Conservation (phyloP, 768 basidiomycete genomes). For the Coprinopsis marcescibilis region DNA sequence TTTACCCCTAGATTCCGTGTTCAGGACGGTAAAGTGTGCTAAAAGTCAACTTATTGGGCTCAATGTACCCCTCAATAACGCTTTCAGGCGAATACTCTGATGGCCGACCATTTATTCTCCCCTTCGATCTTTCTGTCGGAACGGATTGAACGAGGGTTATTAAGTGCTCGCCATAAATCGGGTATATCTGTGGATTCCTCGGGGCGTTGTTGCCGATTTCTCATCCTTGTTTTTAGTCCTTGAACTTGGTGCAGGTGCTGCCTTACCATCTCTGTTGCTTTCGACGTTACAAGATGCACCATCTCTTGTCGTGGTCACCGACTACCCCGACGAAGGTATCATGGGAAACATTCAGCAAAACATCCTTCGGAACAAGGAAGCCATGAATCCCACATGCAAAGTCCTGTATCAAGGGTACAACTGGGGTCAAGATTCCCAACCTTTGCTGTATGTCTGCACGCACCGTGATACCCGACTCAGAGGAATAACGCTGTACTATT, state of each 20-base stretch:
- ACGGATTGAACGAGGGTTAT: conserved; percentile 49
- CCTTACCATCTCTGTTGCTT: conserved; percentile 58
- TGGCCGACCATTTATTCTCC: conserved; percentile 72
- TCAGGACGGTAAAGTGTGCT: conserved; percentile 47
- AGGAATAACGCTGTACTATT: conserved; percentile 16
- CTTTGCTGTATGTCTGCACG: conserved; percentile 38
- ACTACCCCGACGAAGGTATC: conserved; percentile 63
- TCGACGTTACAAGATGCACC: conserved; percentile 41
- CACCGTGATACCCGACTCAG: not conserved
- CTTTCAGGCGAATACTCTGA: conserved; percentile 56
- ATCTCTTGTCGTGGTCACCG: conserved; percentile 52
- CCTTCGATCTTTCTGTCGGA: conserved; percentile 64
- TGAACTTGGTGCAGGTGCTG: conserved; percentile 69
- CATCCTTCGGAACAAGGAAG: conserved; percentile 40
- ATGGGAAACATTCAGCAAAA: conserved; percentile 52
- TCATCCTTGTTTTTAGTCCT: conserved; percentile 36
- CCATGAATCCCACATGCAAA: conserved; percentile 31
- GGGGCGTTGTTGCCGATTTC: not conserved
- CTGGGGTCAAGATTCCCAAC: conserved; percentile 51
- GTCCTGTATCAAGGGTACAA: conserved; percentile 50
- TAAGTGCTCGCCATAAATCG: conserved; percentile 35
- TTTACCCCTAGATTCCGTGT: not conserved
- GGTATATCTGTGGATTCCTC: conserved; percentile 25
- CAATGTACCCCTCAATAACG: conserved; percentile 2
- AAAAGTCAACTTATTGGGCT: conserved; percentile 1